A percentile compares a stretch with the other conserved stretches of the same genome.
Conservation (phyloP, 495 filamentous ascomycete genomes). For the Margaritispora aquatica region DNA sequence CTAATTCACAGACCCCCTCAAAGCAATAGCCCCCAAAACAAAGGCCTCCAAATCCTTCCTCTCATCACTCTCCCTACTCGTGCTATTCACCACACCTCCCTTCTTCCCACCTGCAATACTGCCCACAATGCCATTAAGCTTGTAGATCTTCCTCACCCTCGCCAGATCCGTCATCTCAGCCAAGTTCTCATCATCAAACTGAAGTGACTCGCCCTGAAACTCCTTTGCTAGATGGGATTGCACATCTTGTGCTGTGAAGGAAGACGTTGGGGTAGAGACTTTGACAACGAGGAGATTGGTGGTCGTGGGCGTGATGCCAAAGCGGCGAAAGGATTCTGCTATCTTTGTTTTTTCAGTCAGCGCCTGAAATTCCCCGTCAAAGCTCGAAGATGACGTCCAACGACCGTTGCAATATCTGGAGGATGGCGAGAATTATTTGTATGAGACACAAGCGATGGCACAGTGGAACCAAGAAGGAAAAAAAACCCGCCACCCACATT, state of each 20-base stretch:
- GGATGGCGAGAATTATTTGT: too few relatives aligned
- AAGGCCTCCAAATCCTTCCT: conserved; percentile 52
- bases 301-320: conserved; percentile 69
- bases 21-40: conserved; percentile 65
- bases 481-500: conserved; percentile 45
- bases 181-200: conserved; percentile 59
- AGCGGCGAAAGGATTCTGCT: conserved; percentile 79
- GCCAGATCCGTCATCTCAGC: conserved; percentile 51
- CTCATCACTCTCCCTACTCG: conserved; percentile 19
- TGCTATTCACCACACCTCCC: not conserved
- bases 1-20: conserved; percentile 43
- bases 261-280: conserved; percentile 36
- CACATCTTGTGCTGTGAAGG: conserved; percentile 46
- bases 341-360: conserved; percentile 50
- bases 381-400: too few relatives aligned
- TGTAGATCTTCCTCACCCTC: conserved; percentile 78
- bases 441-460: too few relatives aligned
- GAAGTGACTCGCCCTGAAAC: conserved; percentile 56
- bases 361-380: too few relatives aligned
- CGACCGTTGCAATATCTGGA: too few relatives aligned
- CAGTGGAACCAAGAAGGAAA: too few relatives aligned
- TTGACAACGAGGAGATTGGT: conserved; percentile 71
- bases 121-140: conserved; percentile 52
- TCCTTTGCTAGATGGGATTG: conserved; percentile 51
- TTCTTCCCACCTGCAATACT: conserved; percentile 25